These are phyloP conservation scores for Juglanconis oblonga DNA, from an alignment of 2,329 filamentous ascomycete species.

Conservation along the genomic window DNA sequence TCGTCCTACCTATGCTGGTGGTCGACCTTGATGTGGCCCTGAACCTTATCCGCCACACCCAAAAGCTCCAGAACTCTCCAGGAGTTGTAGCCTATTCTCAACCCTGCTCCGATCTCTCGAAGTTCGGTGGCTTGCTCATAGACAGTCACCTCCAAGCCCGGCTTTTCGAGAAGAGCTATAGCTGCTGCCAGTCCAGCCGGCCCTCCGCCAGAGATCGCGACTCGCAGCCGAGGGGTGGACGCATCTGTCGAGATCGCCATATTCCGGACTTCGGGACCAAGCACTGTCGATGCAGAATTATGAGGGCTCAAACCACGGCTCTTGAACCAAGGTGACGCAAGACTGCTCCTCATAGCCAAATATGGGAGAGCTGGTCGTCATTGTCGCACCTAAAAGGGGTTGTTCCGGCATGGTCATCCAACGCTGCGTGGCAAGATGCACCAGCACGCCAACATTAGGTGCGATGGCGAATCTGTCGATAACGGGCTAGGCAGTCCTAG, in stretches of 20 bases:
- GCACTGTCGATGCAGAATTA: background rate
- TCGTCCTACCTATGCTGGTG: slow-evolving; percentile 12
- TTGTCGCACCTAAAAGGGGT: background rate
- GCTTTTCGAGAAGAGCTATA: slow-evolving; percentile 1
- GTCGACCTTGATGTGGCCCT: slow-evolving; percentile 8
- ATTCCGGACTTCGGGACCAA: fast-evolving
- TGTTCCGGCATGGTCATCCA: background rate
- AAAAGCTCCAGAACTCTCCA: slow-evolving; percentile 14
- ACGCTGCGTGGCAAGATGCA: background rate
- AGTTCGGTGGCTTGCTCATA: slow-evolving; percentile 12
- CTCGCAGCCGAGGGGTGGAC: background rate
- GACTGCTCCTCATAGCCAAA: background rate
- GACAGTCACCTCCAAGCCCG: slow-evolving; percentile 1
- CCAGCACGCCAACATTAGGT: slow-evolving; percentile 3
- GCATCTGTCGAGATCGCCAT: slow-evolving; percentile 4
- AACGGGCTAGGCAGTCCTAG: background rate
- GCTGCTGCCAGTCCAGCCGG: slow-evolving; percentile 8
- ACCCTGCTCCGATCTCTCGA: slow-evolving; percentile 5
- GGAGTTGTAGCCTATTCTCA: slow-evolving; percentile 11
- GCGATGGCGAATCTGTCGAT: slow-evolving; percentile 8
- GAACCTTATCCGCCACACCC: slow-evolving; percentile 6
- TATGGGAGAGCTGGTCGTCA: background rate
- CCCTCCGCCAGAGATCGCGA: slow-evolving; percentile 10
- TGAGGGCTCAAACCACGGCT: background rate
- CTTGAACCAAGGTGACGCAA: background rate